Percentiles rank a stretch among this genome's conserved stretches.
Evolutionary conservation across 306 rosid genomes (phyloP).

Genomic region (Rosa persica): DNA sequence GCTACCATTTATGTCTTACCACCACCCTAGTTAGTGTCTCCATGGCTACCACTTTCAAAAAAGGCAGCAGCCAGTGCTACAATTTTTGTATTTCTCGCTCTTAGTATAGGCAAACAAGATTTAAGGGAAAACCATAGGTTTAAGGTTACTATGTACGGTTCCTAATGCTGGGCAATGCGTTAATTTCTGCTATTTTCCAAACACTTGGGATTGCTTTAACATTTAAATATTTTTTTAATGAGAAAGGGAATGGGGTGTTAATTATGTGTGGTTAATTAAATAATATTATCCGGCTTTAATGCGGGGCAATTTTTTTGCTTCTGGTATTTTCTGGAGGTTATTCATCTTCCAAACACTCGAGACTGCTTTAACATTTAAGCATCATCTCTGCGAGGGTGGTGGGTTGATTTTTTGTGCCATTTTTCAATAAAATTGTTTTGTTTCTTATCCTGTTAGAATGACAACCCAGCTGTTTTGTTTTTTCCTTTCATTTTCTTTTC

Average conservation of each 20-base stretch:
- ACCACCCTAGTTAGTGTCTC: neutral
- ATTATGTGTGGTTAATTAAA: neutral
- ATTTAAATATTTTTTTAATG: neutral
- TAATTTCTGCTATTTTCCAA: neutral
- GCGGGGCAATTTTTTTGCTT: neutral
- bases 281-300: neutral
- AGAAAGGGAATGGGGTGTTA: neutral
- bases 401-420: neutral
- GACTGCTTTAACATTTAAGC: neutral
- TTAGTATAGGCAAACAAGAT: neutral
- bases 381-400: neutral
- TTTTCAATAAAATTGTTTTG: neutral
- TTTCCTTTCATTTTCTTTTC: neutral
- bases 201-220: conserved; percentile 3
- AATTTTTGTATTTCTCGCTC: neutral
- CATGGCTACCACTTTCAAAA: neutral
- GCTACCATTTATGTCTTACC: neutral
- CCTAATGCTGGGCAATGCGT: neutral
- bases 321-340: neutral
- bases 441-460: neutral
- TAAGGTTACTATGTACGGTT: neutral
- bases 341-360: neutral
- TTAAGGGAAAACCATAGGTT: neutral
- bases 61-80: neutral
- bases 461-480: neutral